Conservation (phyloP, 2,329 filamentous ascomycete species). For the Endothia cerciana region DNA sequence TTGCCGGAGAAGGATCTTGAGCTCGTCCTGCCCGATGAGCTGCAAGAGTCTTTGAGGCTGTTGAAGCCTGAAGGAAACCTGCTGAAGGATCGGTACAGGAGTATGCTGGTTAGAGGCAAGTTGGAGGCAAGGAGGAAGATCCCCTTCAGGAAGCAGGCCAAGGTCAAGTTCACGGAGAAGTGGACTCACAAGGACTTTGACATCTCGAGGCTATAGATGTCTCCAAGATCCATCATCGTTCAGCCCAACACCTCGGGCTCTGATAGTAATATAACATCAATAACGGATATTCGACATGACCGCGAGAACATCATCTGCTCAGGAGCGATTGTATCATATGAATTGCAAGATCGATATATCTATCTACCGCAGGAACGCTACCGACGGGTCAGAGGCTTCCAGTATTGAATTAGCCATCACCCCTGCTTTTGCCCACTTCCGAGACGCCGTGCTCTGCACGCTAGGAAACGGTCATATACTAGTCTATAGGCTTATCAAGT, state of each 20-base stretch:
- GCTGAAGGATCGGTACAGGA: conserved; percentile 89
- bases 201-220: conserved; percentile 39
- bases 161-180: conserved; percentile 85
- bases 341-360: neutral
- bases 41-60: conserved; percentile 78
- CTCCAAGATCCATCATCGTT: neutral
- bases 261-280: neutral
- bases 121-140: conserved; percentile 81
- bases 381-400: neutral
- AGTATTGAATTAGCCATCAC: neutral
- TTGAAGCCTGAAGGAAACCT: conserved; percentile 96
- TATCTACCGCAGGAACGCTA: neutral
- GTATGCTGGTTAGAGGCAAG: conserved; percentile 84
- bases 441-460: conserved; percentile 6
- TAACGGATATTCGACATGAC: too few relatives aligned
- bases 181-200: conserved; percentile 97
- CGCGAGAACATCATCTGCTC: neutral
- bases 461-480: neutral
- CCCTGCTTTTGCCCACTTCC: conserved; percentile 8
- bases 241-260: neutral
- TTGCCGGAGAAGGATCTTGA: conserved; percentile 81
- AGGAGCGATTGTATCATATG: neutral
- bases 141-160: conserved; percentile 80
- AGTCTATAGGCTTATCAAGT: conserved; percentile 27
- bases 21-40: conserved; percentile 79